Conservation (phyloP, 805 yeast species). For the Hanseniaspora taiwanica region DNA sequence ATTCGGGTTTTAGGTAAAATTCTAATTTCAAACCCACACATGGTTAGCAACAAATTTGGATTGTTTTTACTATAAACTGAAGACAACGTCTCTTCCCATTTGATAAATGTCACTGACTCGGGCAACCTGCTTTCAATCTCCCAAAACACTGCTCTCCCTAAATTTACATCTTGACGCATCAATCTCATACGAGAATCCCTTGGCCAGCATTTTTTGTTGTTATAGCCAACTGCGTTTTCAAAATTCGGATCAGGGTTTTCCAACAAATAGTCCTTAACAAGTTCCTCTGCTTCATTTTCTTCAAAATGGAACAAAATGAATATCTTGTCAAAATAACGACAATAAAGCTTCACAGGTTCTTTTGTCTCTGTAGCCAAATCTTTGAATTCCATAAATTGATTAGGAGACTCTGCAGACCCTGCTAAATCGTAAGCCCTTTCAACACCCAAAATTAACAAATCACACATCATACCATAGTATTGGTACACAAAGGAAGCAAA, state of each 20-base stretch:
- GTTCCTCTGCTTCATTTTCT: constrained; percentile 58
- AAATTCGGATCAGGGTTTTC: constrained; percentile 91
- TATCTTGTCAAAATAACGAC: constrained; percentile 72
- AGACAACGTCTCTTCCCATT: constrained; percentile 71
- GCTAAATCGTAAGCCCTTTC: constrained; percentile 84
- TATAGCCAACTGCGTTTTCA: constrained; percentile 74
- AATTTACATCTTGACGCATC: constrained; percentile 79
- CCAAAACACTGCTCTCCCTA: constrained; percentile 90
- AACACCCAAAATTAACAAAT: constrained; percentile 67
- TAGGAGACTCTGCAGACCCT: constrained; percentile 59
- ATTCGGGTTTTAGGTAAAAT: constrained; percentile 63
- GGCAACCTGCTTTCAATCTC: constrained; percentile 77
- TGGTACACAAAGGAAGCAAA: constrained; percentile 84
- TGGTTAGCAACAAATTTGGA: constrained; percentile 73
- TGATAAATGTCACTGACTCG: constrained; percentile 49
- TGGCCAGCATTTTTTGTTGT: constrained; percentile 91
- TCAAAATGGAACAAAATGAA: constrained; percentile 68
- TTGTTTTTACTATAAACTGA: constrained; percentile 87
- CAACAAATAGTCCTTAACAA: constrained; percentile 60
- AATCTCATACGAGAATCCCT: constrained; percentile 80
- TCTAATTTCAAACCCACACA: constrained; percentile 93
- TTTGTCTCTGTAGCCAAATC: constrained; percentile 42
- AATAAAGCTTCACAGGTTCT: constrained; percentile 70
- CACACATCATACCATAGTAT: constrained; percentile 77
- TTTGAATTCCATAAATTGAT: constrained; percentile 64